Percentiles rank a stretch among this genome's conserved stretches.
These are phyloP conservation scores for Oxyria digyna DNA, from an alignment of 148 eudicot genomes.

Conservation along the genomic window DNA sequence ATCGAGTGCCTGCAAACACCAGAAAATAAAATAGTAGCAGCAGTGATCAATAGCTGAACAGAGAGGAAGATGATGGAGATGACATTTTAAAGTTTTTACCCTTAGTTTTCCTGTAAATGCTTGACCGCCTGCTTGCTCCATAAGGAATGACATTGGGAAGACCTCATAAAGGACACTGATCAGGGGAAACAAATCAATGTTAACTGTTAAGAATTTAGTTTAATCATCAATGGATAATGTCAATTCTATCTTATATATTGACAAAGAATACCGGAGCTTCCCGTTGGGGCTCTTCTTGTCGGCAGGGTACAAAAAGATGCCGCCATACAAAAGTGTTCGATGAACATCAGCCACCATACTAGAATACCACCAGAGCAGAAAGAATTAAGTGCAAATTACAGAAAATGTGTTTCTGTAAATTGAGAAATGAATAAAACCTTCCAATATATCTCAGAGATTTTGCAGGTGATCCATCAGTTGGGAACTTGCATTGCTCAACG, in stretches of 20 bases:
- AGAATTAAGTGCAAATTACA: too few species aligned
- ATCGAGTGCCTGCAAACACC: conserved; percentile 55
- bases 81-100: conserved; percentile 26
- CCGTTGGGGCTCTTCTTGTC: conserved; percentile 95
- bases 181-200: background rate
- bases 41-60: background rate
- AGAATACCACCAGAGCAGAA: conserved; percentile 7
- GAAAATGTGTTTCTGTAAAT: too few species aligned
- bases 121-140: conserved; percentile 99
- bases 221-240: background rate
- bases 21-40: background rate
- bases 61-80: background rate
- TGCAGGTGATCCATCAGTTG: conserved; percentile 69
- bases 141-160: conserved; percentile 91
- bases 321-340: conserved; percentile 92
- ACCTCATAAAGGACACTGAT: conserved; percentile 95
- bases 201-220: background rate
- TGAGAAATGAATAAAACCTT: conserved; percentile 26
- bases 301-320: conserved; percentile 92
- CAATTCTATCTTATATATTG: background rate
- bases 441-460: conserved; percentile 97
- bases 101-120: conserved; percentile 80
- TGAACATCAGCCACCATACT: conserved; percentile 99
- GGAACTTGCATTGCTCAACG: conserved; percentile 92
- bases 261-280: conserved; percentile 51